phyloP scores from a whole-genome alignment of 2,329 filamentous ascomycete species.

The Colletotrichum australisinense region DNA sequence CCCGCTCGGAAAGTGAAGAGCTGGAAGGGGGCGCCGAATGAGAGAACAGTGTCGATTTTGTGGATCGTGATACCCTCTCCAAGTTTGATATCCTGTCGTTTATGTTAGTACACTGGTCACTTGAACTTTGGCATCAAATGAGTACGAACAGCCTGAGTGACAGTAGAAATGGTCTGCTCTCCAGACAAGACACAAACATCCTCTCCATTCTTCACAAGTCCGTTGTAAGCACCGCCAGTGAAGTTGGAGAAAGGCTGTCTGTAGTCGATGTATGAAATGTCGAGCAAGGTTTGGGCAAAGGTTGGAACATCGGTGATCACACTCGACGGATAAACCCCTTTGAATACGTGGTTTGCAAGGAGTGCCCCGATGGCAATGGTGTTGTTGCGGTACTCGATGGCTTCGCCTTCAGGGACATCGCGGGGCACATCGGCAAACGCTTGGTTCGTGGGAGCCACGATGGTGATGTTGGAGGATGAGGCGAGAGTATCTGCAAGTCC shows the following conservation, averaged over 20 bases:
- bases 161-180: slow-evolving; percentile 44
- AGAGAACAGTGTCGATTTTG: slow-evolving; percentile 43
- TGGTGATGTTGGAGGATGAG: slow-evolving; percentile 46
- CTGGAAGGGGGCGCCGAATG: slow-evolving; percentile 44
- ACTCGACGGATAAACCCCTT: slow-evolving; percentile 43
- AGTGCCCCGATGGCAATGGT: slow-evolving; percentile 45
- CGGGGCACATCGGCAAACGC: slow-evolving; percentile 47
- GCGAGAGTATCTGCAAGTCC: slow-evolving; percentile 45
- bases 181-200: slow-evolving; percentile 48
- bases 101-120: background rate
- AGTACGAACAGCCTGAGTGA: slow-evolving; percentile 44
- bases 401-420: slow-evolving; percentile 46
- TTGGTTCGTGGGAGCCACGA: slow-evolving; percentile 49
- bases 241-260: slow-evolving; percentile 51
- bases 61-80: slow-evolving; percentile 44
- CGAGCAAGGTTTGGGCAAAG: slow-evolving; percentile 44
- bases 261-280: slow-evolving; percentile 43
- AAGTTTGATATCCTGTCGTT: slow-evolving; percentile 42
- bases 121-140: background rate
- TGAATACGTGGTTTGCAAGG: slow-evolving; percentile 47
- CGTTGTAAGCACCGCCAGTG: slow-evolving; percentile 50
- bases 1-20: slow-evolving; percentile 43
- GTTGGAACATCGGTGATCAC: slow-evolving; percentile 43
- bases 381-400: slow-evolving; percentile 44
- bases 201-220: slow-evolving; percentile 44